Evolutionary conservation across 768 basidiomycete genomes (phyloP).

Genomic region (Boletus coccyginus): DNA sequence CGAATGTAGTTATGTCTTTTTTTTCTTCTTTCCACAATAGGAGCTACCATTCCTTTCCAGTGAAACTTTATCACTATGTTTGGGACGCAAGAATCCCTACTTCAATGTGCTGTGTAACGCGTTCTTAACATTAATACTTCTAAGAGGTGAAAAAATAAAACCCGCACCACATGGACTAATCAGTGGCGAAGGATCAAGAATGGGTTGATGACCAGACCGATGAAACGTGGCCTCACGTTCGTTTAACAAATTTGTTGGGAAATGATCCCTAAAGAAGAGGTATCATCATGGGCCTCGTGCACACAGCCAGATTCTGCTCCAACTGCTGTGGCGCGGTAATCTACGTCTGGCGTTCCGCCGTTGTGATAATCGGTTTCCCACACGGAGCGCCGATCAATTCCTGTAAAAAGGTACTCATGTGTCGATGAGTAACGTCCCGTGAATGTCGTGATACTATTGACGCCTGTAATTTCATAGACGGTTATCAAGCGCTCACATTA

Average conservation of each 20-base stretch:
- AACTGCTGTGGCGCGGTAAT: neutral
- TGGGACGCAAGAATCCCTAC: neutral
- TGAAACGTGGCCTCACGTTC: neutral
- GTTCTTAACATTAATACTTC: neutral
- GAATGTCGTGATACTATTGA: no score
- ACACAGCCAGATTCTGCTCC: neutral
- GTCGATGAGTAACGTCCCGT: no score
- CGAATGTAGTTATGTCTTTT: no score
- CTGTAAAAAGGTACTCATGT: neutral
- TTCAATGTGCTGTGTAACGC: neutral
- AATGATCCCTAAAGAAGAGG: neutral
- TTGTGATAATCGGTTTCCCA: neutral
- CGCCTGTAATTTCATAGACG: neutral
- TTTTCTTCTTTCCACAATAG: neutral
- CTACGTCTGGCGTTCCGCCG: neutral
- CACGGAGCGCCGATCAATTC: neutral
- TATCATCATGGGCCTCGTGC: neutral
- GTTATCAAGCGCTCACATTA: no score
- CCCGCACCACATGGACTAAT: neutral
- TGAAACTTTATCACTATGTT: neutral
- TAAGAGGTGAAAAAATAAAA: neutral
- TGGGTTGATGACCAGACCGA: neutral
- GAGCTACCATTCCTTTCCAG: neutral
- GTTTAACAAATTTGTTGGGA: neutral
- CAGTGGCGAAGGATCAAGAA: neutral